Base-by-base conservation (phyloP, 805 yeast species). In the Myxozyma geophila region DNA sequence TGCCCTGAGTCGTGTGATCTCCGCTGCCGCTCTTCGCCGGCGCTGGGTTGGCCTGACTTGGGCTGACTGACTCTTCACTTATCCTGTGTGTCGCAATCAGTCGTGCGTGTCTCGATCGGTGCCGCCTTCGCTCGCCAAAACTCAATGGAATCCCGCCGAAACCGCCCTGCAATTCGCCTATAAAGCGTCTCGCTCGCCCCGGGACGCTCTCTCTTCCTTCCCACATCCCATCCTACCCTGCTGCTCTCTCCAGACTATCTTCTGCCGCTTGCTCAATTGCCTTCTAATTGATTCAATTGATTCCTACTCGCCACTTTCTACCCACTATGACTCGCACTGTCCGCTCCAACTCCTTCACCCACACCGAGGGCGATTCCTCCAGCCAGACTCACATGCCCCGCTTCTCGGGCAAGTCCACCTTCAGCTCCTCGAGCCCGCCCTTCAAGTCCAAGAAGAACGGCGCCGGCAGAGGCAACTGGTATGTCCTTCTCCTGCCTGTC, bases 401-500 rank as follows among this genome's bases (percentile, higher is more conserved):
- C 17, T 61, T 66, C 50, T 69, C 59, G 17, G 72, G 72, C 47
- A 69, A 70, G 64, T 56, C 71, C 23, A 10, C 63, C 46, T 40
- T 35, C 23, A 47, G 62, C 19, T 39, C 23, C 35, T 49, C 62
- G 37, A 66, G 53, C 28, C 56, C 64, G 7, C 67, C 67, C 19
- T 59, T 52, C 63, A 48, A 57, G 48, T 15, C 70, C 28, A 70
- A 70, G 69, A 70, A 70, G 62, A 58, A 63, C 53, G 72, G 72
- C 46, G 72, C 72, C 41, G 72, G 72, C 48, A 47, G 68, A 36
- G 72, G 71, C 60, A 70, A 70, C 51, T 70, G 72, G 72, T 67
- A 65, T 19, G 69, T 57, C 23, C 13, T 6, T 40, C 17, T 21
- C 15, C 39, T n/a, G 47, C 19, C 7, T 8, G 2, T 28, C 28